Base-by-base conservation (phyloP, 2,329 filamentous ascomycete species). In the Aspergillus candidus region DNA sequence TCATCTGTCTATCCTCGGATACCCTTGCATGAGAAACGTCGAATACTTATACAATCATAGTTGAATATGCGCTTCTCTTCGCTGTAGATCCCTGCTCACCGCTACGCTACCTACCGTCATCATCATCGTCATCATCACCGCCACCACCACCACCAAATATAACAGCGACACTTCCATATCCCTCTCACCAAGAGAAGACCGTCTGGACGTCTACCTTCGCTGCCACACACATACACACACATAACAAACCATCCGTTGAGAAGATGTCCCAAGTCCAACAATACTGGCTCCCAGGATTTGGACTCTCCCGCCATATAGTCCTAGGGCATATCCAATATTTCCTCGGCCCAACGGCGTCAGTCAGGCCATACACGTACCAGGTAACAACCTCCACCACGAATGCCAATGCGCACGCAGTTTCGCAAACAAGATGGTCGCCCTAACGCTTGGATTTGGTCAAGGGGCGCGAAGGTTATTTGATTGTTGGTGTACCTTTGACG, bases 401-500 rank as follows among this genome's bases (percentile, higher is more conserved):
- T 5, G 22, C 1, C 22, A 27, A 6, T 27, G 22, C 4, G 22
- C 22, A 27, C 22, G 22, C 8, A 27, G 10, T 27, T 6, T 7
- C 4, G 3, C 2, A 10, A 49, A 51, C 38, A 40, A 43, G 37
- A 43, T 31, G 32, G 35, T 27, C 22, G 31, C 29, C 56, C 56
- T 62, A 58, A 63, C 53, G 40, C 52, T 44, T 46, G 42, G 39
- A 47, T 43, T 49, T 54, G 39, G 46, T 39, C 30, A 50, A 73
- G 70, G 70, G 70, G 35, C 68, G 72, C 46, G 72, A 74, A 58
- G 72, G 72, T 32, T 74, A 73, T 52, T 60, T 74, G 29, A 70
- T 74, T 45, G 62, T 66, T 32, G 72, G 72, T 29, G 59, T 66
- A 40, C 68, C 67, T 46, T 58, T 74, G 43, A 74, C 72, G 48